phyloP scores from a whole-genome alignment of 2,329 filamentous ascomycete genomes.

The Colletotrichum costaricense region DNA sequence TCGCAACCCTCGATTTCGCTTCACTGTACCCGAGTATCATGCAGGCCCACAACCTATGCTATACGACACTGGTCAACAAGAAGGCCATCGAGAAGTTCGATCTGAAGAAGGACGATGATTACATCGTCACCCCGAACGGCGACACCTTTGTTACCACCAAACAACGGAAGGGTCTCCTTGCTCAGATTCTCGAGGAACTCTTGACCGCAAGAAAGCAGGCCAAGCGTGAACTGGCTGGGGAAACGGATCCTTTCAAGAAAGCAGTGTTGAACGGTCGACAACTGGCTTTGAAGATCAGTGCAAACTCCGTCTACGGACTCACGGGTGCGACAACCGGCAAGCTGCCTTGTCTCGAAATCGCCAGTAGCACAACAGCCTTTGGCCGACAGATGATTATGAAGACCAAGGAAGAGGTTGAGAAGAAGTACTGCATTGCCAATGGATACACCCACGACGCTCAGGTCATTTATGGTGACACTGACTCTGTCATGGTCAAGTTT shows the following conservation, averaged over 20 bases:
- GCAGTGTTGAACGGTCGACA: constrained; percentile 98
- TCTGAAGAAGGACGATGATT: constrained; percentile 90
- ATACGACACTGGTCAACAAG: constrained; percentile 91
- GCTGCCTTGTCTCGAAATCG: constrained; percentile 92
- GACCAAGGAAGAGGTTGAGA: constrained; percentile 95
- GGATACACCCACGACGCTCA: constrained; percentile 95
- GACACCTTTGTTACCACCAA: constrained; percentile 92
- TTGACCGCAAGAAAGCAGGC: constrained; percentile 93
- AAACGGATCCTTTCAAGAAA: constrained; percentile 97
- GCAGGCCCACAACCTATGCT: constrained; percentile 97
- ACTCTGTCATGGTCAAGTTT: constrained; percentile 99
- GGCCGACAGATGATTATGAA: constrained; percentile 99
- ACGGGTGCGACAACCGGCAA: constrained; percentile 97
- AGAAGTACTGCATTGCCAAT: constrained; percentile 89
- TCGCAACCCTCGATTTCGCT: constrained; percentile 98
- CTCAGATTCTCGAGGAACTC: constrained; percentile 95
- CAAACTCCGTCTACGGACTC: constrained; percentile 97
- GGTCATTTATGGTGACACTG: constrained; percentile 98
- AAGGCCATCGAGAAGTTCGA: constrained; percentile 79
- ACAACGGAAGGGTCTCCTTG: constrained; percentile 89
- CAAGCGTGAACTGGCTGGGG: constrained; percentile 87
- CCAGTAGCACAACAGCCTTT: constrained; percentile 96
- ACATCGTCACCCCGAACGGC: constrained; percentile 94
- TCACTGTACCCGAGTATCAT: constrained; percentile 99
- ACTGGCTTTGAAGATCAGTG: constrained; percentile 93